Conservation (phyloP, 805 yeast species). For the Metschnikowia reukaufii region DNA sequence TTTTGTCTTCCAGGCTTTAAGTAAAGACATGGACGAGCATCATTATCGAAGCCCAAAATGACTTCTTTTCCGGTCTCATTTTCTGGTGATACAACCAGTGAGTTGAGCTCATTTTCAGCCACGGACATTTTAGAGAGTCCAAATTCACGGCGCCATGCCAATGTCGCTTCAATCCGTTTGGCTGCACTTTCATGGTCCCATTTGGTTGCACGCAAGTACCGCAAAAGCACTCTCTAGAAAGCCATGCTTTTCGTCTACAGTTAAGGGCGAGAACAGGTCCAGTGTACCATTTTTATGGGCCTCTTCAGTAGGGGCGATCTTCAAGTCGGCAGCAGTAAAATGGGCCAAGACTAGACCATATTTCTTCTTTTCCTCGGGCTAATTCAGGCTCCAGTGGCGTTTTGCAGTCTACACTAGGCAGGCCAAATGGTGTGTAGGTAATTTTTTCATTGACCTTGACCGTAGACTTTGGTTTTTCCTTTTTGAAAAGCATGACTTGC, state of each 20-base stretch:
- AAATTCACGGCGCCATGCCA: constrained; percentile 93
- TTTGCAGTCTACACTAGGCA: constrained; percentile 48
- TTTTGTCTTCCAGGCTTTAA: constrained; percentile 94
- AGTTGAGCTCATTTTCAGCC: constrained; percentile 51
- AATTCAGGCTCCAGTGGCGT: constrained; percentile 53
- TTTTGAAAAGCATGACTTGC: constrained; percentile 20
- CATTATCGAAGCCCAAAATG: constrained; percentile 86
- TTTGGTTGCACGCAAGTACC: constrained; percentile 91
- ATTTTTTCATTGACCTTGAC: constrained; percentile 19
- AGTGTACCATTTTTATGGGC: constrained; percentile 40
- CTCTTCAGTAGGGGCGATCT: constrained; percentile 51
- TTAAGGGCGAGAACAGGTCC: constrained; percentile 28
- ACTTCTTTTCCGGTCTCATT: constrained; percentile 92
- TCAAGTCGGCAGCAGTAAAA: constrained; percentile 54
- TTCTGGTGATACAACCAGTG: constrained; percentile 59
- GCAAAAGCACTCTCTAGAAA: constrained; percentile 86
- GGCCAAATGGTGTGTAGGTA: constrained; percentile 50
- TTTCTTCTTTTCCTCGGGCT: constrained; percentile 56
- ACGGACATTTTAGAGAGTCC: constrained; percentile 51
- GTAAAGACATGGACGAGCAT: constrained; percentile 87
- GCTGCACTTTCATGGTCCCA: constrained; percentile 77
- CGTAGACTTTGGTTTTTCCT: constrained; percentile 13
- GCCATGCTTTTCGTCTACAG: constrained; percentile 76
- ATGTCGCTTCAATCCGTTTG: constrained; percentile 68
- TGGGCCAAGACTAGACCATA: constrained; percentile 63